Base-by-base conservation (phyloP, 176 grass and related monocot genomes). In the Canna indica region DNA sequence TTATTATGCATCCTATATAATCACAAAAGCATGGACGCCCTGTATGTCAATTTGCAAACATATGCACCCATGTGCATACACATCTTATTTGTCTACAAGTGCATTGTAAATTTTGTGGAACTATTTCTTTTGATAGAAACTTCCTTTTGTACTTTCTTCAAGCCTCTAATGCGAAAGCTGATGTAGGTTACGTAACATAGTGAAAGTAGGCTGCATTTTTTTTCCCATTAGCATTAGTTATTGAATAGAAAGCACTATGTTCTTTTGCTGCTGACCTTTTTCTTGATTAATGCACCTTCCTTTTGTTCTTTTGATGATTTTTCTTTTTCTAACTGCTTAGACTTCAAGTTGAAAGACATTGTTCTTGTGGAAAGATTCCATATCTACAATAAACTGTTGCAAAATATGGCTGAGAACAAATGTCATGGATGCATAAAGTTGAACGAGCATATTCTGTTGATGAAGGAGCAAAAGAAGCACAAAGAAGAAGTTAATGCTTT, bases 361-460 rank as follows among this genome's bases (percentile, higher is more conserved):
- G 0, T 63, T 47, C 62, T 85, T 59, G 77, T 91, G 79, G 58
- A 91, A 81, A 86, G 70, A 42, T 96, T 91, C 59, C 12, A 58
- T 79, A 81, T 45, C 20, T 91, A 87, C 75, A 80, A 87, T 64
- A 83, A 48, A 38, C 46, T 96, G 33, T 59, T 96, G 77, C 79
- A 91, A 79, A 81, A 75, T 77, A 84, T 89, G 79, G 72, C 81
- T 56, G 75, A 83, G 72, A 96, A 96, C 79, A 96, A 96, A 64
- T 96, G 93, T 72, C 88, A 87, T 74, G 93, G 93, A 30, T 96
- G 93, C 80, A 81, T 91, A 83, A 96, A 96, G 83, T 88, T 96
- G 38, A 96, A 91, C 71, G 88, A 96, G 77, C 86, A 96, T 81
- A 72, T 87, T 9, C 59, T 36, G 52, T 71, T 90, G 81, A 87